Percentiles rank a stretch among this genome's conserved stretches.
Conservation (phyloP, 2,329 filamentous ascomycete species). For the Hortaea werneckii region DNA sequence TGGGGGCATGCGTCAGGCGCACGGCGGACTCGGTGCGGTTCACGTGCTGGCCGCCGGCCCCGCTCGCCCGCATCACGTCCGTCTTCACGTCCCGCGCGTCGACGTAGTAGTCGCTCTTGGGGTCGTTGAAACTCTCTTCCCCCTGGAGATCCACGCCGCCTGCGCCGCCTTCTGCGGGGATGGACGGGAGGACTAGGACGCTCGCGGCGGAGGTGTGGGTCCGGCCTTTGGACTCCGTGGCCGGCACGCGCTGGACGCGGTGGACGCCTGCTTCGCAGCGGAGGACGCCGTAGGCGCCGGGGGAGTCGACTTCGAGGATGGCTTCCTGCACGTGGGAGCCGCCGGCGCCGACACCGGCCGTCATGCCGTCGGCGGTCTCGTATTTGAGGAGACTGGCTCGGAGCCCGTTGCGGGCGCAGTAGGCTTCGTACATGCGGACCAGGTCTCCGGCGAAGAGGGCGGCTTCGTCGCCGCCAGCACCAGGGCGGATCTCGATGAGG, state of each 20-base stretch:
- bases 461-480: slow-evolving; percentile 84
- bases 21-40: slow-evolving; percentile 98
- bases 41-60: slow-evolving; percentile 93
- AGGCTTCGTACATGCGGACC: slow-evolving; percentile 78
- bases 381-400: slow-evolving; percentile 65
- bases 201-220: slow-evolving; percentile 90
- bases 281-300: slow-evolving; percentile 70
- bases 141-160: slow-evolving; percentile 28
- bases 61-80: slow-evolving; percentile 85
- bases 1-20: slow-evolving; percentile 81
- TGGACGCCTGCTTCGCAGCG: slow-evolving; percentile 89
- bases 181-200: slow-evolving; percentile 81
- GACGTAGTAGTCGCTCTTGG: slow-evolving; percentile 84
- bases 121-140: slow-evolving; percentile 61
- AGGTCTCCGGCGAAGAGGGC: slow-evolving; percentile 81
- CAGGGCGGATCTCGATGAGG: slow-evolving; percentile 82
- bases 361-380: slow-evolving; percentile 56
- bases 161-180: slow-evolving; percentile 48
- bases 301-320: slow-evolving; percentile 68
- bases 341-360: slow-evolving; percentile 39
- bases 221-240: slow-evolving; percentile 80
- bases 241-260: slow-evolving; percentile 84
- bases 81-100: slow-evolving; percentile 69
- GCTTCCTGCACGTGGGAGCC: slow-evolving; percentile 74
- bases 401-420: slow-evolving; percentile 61